Evolutionary conservation across 208 protist genomes (phyloP), one percentile per base, ranked within the genome.

Genomic region (Strigomonas culicis): DNA sequence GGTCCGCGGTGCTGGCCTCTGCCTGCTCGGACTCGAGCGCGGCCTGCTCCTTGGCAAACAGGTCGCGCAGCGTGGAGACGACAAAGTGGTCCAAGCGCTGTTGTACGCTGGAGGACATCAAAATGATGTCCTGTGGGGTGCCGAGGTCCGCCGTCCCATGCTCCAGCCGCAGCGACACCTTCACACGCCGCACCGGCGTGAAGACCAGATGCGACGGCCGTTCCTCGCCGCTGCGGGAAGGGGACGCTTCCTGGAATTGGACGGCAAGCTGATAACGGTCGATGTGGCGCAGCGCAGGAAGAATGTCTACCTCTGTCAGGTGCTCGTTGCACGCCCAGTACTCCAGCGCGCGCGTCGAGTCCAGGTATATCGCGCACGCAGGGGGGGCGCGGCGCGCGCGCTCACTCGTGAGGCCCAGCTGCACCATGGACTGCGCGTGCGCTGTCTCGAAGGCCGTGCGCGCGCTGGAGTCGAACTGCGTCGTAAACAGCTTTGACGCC

Each of bases 161-260:
- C 13, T 56, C 60, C 39, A 75, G 36, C 0, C 77, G 69, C 25
- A 87, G 49, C 17, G 73, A 74, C 25, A 83, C 53, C 34, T 27
- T 49, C 8, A 68, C 76, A 1, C 51, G 67, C 21, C 59, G 66
- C 4, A 75, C 69, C 2, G 80, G 75, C 27, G 62, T 73, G 44
- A 86, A 74, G 30, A 68, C 44, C 15, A 82, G 53, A 1, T 44
- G 13, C 1, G 39, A 44, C 11, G 39, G 15, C 13, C 4, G 11
- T 15, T 44, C 39, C 39, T 64, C 58, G 25, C 66, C 73, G 15
- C 21, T 24, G 28, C 4, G 21, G 31, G 13, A 7, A 4, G 22
- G n/a, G 30, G 25, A 28, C 19, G 34, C 22, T 22, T 49, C 58
- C 24, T 49, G n/a, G 56, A 82, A 82, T 31, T 55, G 46, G 27